Evolutionary conservation across 805 yeast species (phyloP), one percentile per base, ranked within the genome.

Genomic region (Metschnikowia cubensis): DNA sequence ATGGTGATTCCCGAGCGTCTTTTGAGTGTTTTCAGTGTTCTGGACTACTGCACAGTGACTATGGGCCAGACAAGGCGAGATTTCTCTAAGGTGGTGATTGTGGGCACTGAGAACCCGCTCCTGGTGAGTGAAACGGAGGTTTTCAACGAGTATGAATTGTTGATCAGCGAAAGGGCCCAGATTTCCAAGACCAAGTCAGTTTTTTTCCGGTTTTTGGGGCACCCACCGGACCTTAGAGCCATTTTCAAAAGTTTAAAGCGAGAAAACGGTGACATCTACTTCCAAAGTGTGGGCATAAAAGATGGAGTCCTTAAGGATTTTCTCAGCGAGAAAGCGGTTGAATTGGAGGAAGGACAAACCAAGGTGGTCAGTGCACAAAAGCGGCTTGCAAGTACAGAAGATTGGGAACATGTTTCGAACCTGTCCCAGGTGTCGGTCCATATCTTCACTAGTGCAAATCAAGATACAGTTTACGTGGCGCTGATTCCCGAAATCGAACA

Each of bases 1-100:
- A 35, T 43, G 46, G 40, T 43, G 11, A 25, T 43, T 6, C 46
- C 46, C n/a, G 39, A 43, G 39, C 44, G 35, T 3, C 7, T n/a
- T 18, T 20, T 41, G 25, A 6, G 14, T 4, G 15, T 6, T 6
- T 17, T 41, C n/a, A 31, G 44, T 18, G 25, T 41, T 7, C 13
- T 31, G 25, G 35, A 41, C 25, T 29, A 39, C 34, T n/a, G 21
- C 21, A 29, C 42, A 8, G 42, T 29, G 13, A 10, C 42, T 5
- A 25, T 29, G n/a, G 42, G 42, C 31, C 20, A 14, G 22, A 18
- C 35, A 1, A 18, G 35, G 29, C 35, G 45, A 6, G 21, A 20
- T 4, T 41, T 41, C 14, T 17, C 45, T 18, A 41, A 41, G 35
- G 25, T 41, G 29, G 45, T 41, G 45, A 31, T 41, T 14, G 36